A percentile compares a stretch with the other conserved stretches of the same genome.
Conservation (phyloP, 305 asterid genomes). For the Coffea humblotiana region DNA sequence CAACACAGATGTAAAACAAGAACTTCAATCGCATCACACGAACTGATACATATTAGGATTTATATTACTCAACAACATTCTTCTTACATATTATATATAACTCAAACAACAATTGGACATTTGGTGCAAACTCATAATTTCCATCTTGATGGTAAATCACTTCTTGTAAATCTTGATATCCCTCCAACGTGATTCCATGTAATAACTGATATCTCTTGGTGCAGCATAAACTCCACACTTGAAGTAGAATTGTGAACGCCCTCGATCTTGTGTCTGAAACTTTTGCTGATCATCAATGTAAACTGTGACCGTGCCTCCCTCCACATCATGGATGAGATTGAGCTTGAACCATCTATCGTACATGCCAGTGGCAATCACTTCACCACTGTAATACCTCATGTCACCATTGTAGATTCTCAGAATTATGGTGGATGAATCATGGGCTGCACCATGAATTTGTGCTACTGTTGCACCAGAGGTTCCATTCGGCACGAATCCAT, state of each 20-base stretch:
- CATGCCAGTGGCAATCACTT: slow-evolving; percentile 23
- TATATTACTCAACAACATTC: not conserved
- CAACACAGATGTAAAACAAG: not conserved
- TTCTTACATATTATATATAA: not conserved
- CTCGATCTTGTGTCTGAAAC: slow-evolving; percentile 28
- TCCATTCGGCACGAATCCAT: slow-evolving; percentile 38
- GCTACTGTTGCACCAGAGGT: slow-evolving; percentile 41
- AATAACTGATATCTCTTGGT: slow-evolving; percentile 29
- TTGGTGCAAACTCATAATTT: not conserved
- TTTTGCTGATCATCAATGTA: slow-evolving; percentile 30
- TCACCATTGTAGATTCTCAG: slow-evolving; percentile 35
- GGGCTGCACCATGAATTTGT: slow-evolving; percentile 39
- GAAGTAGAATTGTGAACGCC: slow-evolving; percentile 37
- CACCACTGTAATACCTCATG: slow-evolving; percentile 31
- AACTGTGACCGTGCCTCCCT: slow-evolving; percentile 31
- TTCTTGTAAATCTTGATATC: slow-evolving; percentile 35
- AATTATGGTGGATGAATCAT: slow-evolving; percentile 28
- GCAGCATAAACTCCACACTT: slow-evolving; percentile 48
- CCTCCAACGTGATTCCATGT: slow-evolving; percentile 44
- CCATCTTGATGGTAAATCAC: not conserved
- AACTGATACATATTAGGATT: not conserved
- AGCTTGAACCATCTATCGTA: slow-evolving; percentile 39
- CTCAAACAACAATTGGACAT: not conserved
- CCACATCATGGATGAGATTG: slow-evolving; percentile 34
- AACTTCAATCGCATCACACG: not conserved